Evolutionary conservation across 2,329 filamentous ascomycete genomes (phyloP), one percentile per base, ranked within the genome.

Genomic region (Penicillium rolfsii): DNA sequence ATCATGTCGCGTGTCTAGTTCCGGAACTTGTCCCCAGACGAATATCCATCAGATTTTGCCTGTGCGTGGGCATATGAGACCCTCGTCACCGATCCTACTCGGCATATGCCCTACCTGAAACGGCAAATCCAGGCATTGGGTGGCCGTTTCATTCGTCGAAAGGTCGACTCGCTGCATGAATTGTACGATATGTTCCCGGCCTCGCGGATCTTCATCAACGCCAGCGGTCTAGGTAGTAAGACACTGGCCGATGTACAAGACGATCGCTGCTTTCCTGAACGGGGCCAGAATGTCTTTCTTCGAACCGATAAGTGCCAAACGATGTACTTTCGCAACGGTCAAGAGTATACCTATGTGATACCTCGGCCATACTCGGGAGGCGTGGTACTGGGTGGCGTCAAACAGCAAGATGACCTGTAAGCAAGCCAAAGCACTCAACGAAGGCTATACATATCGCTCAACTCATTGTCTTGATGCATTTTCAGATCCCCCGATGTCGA

Each of bases 261-360:
- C 36, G 66, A 73, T 9, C 68, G 67, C 11, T 77, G 74, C 56
- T 77, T 74, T 38, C 70, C 74, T 5, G 74, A 77, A 60, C 63
- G 75, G 24, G 76, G 75, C 9, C 75, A 77, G 60, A 77, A 77
- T 61, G 74, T 77, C 7, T 77, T 76, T 49, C 67, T 71, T 16
- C 64, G 62, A 38, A 77, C 74, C 1, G 63, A 72, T 3, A 60
- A 71, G 28, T 73, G 70, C 57, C 50, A 69, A 11, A 72, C 65
- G 0, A 63, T 77, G 65, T 74, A 75, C 61, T 76, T 77, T 43
- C 72, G 74, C 1, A 75, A 75, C 55, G 75, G 75, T 33, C 65
- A 70, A 40, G 74, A 77, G 59, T 77, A 77, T 52, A 77, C 75
- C 24, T 77, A 77, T 61, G 67, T 77, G 28, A 76, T 77, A 12